A percentile compares a stretch with the other conserved stretches of the same genome.
These are phyloP conservation scores for Ophiobolus disseminans DNA, from an alignment of 2,329 filamentous ascomycete genomes.

Conservation along the genomic window DNA sequence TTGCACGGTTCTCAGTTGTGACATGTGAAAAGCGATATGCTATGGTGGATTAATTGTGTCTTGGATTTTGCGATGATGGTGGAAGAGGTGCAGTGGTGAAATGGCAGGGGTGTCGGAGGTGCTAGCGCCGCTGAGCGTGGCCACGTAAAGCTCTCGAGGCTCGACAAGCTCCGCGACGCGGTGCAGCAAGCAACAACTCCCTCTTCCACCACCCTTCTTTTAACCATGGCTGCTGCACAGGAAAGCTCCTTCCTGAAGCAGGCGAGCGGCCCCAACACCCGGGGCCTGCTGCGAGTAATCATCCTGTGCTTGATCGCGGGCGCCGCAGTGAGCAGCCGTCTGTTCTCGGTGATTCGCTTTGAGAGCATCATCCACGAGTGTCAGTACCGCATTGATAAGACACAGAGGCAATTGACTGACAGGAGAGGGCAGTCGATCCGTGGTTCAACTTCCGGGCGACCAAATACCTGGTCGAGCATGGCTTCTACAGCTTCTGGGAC, in stretches of 20 bases:
- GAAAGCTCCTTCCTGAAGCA: slow-evolving; percentile 70
- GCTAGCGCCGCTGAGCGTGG: slow-evolving; percentile 28
- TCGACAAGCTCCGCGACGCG: slow-evolving; percentile 45
- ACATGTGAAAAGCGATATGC: too few relatives aligned
- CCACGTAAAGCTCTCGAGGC: slow-evolving; percentile 26
- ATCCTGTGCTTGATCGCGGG: slow-evolving; percentile 92
- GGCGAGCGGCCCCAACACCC: slow-evolving; percentile 79
- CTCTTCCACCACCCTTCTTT: slow-evolving; percentile 26
- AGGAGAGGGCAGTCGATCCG: slow-evolving; percentile 76
- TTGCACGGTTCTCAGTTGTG: too few relatives aligned
- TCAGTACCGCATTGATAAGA: slow-evolving; percentile 59
- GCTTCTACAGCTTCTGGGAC: slow-evolving; percentile 99
- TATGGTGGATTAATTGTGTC: too few relatives aligned
- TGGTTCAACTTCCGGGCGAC: slow-evolving; percentile 99
- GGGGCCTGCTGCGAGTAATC: slow-evolving; percentile 83
- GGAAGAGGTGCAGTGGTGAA: too few relatives aligned
- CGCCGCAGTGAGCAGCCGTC: slow-evolving; percentile 87
- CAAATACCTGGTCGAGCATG: slow-evolving; percentile 95
- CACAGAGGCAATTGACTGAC: slow-evolving; percentile 34
- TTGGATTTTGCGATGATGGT: too few relatives aligned
- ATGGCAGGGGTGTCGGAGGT: too few relatives aligned
- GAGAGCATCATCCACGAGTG: slow-evolving; percentile 99
- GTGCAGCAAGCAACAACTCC: slow-evolving; percentile 38
- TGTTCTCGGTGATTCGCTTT: slow-evolving; percentile 98
- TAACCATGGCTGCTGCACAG: slow-evolving; percentile 50